Evolutionary conservation across 116 monocot genomes (phyloP).

Genomic region (Phalaenopsis hybrid): DNA sequence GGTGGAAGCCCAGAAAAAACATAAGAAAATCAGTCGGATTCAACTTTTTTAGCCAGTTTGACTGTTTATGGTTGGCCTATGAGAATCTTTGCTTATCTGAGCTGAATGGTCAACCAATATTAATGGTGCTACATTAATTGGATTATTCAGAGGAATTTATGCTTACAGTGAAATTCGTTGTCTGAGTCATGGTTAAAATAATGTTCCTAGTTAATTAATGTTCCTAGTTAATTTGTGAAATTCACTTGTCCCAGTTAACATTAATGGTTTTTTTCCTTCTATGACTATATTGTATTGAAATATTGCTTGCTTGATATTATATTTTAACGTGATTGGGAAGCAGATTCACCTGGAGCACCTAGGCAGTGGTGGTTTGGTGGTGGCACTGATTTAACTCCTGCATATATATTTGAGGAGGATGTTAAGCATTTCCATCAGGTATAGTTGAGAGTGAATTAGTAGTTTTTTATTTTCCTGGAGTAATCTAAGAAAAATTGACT

Average conservation of each 20-base stretch:
- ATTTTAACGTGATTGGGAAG: conserved; percentile 10
- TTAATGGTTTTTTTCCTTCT: background rate
- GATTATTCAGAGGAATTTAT: background rate
- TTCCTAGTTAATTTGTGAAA: background rate
- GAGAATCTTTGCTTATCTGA: background rate
- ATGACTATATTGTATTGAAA: background rate
- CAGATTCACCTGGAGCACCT: conserved; percentile 95
- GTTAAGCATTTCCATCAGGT: conserved; percentile 94
- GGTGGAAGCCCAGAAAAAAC: no score
- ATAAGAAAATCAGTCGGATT: background rate
- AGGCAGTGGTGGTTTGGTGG: conserved; percentile 99
- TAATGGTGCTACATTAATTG: background rate
- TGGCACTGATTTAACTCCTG: conserved; percentile 96
- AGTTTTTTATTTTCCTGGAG: background rate
- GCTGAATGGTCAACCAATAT: background rate
- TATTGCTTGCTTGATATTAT: background rate
- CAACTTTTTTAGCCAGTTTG: background rate
- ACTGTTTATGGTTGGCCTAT: background rate
- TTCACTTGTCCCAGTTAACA: background rate
- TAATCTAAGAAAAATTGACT: background rate
- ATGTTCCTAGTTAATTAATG: background rate
- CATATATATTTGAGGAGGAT: conserved; percentile 97
- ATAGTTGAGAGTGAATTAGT: conserved; percentile 7
- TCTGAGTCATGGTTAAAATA: no score
- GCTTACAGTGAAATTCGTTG: no score